Evolutionary conservation across 805 yeast genomes (phyloP), one percentile per base, ranked within the genome.

Genomic region (Kluyveromyces lactis): DNA sequence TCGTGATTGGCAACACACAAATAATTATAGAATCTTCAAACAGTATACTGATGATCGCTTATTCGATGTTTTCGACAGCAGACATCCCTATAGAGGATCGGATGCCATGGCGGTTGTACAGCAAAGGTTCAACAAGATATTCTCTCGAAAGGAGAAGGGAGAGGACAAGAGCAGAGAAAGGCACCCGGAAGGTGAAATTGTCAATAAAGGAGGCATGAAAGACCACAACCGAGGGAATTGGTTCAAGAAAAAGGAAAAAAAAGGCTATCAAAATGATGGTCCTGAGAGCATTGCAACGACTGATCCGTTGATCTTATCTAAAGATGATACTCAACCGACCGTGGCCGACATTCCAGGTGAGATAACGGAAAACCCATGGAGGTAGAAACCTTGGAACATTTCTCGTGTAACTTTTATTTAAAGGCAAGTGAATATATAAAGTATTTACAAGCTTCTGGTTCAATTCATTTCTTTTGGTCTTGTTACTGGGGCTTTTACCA

Each of bases 31-130:
- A 27, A 62, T 78, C 1, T 83, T 81, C 56, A 67, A 75, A 46
- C 48, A 53, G 18, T 59, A 58, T 36, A 81, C 89, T 0, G 89
- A 81, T 51, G 81, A 78, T 51, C 83, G 83, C 49, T 58, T 82
- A 27, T 82, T 81, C 57, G 81, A 76, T 55, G 65, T 74, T 28
- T 75, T 75, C 39, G 73, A 69, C 43, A 79, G 79, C 16, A 64
- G 55, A 31, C 71, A 67, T 44, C 42, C 61, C 2, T 58, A 53
- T 43, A 50, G 49, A 40, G 56, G 55, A 9, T 41, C 46, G 10
- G 62, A 58, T 40, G 47, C 58, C 10, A 41, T 57, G 21, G 47
- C 53, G 3, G 44, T 46, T 12, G 47, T 60, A 17, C 62, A 60
- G 40, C 59, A 58, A 41, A 49, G 47, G 39, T 41, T 58, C 5